Evolutionary conservation across 2,329 filamentous ascomycete species (phyloP), one percentile per base, ranked within the genome.

Genomic region (Alternaria brassicae): DNA sequence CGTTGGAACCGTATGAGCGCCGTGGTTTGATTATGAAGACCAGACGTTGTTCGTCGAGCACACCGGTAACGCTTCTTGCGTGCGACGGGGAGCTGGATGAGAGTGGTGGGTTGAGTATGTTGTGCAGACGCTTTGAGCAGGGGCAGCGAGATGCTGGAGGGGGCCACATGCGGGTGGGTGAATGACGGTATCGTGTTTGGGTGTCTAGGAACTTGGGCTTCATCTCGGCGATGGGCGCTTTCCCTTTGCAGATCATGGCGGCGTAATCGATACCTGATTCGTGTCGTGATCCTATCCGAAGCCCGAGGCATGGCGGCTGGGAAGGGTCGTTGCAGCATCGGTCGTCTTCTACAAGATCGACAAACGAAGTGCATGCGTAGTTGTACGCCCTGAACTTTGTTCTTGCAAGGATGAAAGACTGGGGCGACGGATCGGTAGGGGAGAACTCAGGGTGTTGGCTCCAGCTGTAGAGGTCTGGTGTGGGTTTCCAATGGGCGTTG

Each of bases 281-380:
- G 15, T 72, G 77, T 39, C 85, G 78, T 28, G 81, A 79, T 3
- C 82, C 82, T 9, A 85, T 76, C 25, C 84, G 80, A 4, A 90
- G 75, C 4, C 83, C 80, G 12, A 86, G 74, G 17, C 78, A 78
- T 63, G 76, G 59, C 17, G 56, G 58, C n/a, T 55, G 41, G 61
- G 72, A 68, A 3, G 67, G 61, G 17, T 73, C 65, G 3, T 70
- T 62, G 30, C 72, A 79, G 56, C 76, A 79, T 2, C 72, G 48
- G 3, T 82, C 75, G 60, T 85, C 82, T 61, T 88, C 81, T 6
- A 89, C 83, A 0, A 90, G 71, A 63, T 90, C 88, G 5, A 90
- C 53, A 66, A 86, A 89, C 0, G 86, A 81, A 21, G 79, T 80
- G 61, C 82, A 83, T 2, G 81, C 78, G 12, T 80, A 72, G 50